Evolutionary conservation across 345 rosid species (phyloP), one percentile per base, ranked within the genome.

Genomic region (Eucalyptus marginata): DNA sequence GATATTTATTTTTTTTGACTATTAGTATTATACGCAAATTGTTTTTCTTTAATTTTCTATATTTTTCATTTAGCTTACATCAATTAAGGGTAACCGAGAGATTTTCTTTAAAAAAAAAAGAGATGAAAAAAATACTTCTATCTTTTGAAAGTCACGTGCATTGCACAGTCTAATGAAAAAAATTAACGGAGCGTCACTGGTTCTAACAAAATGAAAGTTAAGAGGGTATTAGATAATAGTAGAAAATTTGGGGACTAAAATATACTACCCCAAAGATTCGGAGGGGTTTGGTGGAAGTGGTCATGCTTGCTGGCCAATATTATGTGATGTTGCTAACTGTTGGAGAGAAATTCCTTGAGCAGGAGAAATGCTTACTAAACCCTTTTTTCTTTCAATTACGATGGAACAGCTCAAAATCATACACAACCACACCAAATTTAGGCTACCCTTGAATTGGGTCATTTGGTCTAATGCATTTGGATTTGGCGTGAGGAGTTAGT

Each of bases 121-220:
- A 59, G n/a, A 3, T 13, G 9, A n/a, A 29, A 29, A 20, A 13
- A 13, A 62, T 29, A 13, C 15, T 29, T 13, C 13, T 62, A 29
- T 27, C 3, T 29, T 29, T 62, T 5, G 62, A 56, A 24, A 56
- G 13, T 56, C 62, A 56, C 29, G 1, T 4, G 12, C 62, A 56
- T 56, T 24, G 27, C 13, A 56, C 3, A 13, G 3, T 7, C 31
- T n/a, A 3, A 59, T 13, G 31, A 6, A 59, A 59, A 25, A 59
- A 13, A 13, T 59, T 25, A 3, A 59, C 2, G 16, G 31, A 6
- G 68, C 0, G 2, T 59, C n/a, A 27, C 0, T 31, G 8, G 7
- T 59, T 12, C 14, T 59, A 59, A 25, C 15, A 59, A 59, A 59
- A 59, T 0, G 31, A 59, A 59, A 59, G 16, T 59, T 59, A 13